Percentiles rank a stretch among this genome's conserved stretches.
These are phyloP conservation scores for Leishmania major DNA, from an alignment of 208 protist genomes.

Conservation along the genomic window DNA sequence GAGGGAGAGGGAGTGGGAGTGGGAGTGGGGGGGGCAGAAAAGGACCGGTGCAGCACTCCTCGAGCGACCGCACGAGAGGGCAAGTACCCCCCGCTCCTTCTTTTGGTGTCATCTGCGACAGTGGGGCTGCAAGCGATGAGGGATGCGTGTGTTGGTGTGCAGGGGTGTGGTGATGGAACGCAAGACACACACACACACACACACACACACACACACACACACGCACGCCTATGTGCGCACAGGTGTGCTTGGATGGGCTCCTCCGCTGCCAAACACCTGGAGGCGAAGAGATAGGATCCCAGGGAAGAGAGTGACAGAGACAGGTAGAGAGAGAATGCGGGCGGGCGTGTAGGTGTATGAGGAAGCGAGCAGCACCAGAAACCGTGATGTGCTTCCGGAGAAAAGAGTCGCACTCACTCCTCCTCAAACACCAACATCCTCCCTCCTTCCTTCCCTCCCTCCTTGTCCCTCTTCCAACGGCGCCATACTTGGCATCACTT, in stretches of 20 bases:
- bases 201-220: neutral
- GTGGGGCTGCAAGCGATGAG: neutral
- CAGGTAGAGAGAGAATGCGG: neutral
- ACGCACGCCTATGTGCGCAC: neutral
- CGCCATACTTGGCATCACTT: too few relatives aligned
- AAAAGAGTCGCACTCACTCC: neutral
- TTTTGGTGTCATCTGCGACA: neutral
- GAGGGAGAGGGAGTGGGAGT: neutral
- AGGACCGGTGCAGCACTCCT: neutral
- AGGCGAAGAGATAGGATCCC: neutral
- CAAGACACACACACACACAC: neutral
- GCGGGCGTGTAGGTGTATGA: neutral
- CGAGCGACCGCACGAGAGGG: neutral
- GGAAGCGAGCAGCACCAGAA: neutral
- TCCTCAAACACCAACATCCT: neutral
- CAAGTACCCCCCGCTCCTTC: neutral
- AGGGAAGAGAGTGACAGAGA: conserved; percentile 13
- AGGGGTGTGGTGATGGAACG: neutral
- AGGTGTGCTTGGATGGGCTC: neutral
- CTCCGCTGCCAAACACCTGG: neutral
- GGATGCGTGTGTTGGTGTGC: neutral
- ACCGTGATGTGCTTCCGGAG: neutral
- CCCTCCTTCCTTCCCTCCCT: neutral
- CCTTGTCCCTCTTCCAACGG: too few relatives aligned
- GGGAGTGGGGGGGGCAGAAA: neutral